Conservation (phyloP, 2,329 filamentous ascomycete genomes). For the Colletotrichum ledebouriae region DNA sequence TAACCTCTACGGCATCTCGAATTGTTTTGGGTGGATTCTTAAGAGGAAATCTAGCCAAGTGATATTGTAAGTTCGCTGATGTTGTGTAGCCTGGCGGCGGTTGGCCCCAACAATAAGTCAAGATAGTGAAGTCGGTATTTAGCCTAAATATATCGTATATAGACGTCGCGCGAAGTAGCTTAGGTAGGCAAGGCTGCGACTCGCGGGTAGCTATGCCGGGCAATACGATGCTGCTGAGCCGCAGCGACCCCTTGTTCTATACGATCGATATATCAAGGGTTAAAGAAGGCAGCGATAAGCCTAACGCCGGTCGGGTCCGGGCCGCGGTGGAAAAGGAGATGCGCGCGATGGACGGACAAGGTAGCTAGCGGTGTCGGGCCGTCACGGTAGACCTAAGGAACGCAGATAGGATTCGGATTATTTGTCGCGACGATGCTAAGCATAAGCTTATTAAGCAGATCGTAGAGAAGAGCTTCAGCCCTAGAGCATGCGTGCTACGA, state of each 20-base stretch:
- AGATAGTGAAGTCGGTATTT: background rate
- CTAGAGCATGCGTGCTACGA: fast-evolving
- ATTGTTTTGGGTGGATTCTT: slow-evolving; percentile 3
- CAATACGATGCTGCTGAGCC: no score
- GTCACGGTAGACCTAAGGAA: background rate
- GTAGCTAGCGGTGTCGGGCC: background rate
- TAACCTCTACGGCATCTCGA: background rate
- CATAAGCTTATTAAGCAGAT: background rate
- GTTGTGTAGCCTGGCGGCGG: background rate
- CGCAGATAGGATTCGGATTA: background rate
- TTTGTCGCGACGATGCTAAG: background rate
- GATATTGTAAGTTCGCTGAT: background rate
- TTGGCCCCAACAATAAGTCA: background rate
- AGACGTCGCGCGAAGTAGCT: no score
- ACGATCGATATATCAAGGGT: no score
- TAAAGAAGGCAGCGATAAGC: background rate
- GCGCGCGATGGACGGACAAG: background rate
- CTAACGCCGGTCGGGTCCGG: background rate
- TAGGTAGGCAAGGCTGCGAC: no score
- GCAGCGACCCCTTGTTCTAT: no score
- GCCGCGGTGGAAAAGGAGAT: background rate
- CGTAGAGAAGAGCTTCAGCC: background rate
- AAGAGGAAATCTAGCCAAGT: background rate
- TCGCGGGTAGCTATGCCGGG: no score
- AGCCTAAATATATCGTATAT: no score